phyloP scores from a whole-genome alignment of 108 stramenopile genomes.

The Nitzschia putrida region DNA sequence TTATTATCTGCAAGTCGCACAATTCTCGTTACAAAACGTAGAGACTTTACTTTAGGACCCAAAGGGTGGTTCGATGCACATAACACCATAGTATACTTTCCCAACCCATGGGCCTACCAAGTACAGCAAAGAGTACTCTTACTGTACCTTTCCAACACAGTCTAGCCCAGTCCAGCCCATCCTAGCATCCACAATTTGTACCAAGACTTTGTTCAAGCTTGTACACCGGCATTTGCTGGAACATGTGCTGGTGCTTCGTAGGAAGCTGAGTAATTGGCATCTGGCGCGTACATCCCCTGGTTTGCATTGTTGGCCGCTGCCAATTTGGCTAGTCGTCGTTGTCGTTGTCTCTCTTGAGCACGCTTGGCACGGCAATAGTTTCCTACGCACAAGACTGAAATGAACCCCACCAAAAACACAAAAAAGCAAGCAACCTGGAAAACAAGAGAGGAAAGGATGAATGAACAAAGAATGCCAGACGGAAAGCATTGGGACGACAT shows the following conservation, averaged over 20 bases:
- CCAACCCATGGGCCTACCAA: neutral
- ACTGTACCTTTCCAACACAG: too few species aligned
- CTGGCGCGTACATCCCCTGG: constrained; percentile 41
- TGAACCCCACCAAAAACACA: constrained; percentile 84
- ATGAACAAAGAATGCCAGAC: neutral
- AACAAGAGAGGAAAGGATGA: constrained; percentile 5
- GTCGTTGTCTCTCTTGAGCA: constrained; percentile 85
- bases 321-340: constrained; percentile 77
- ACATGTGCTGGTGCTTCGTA: constrained; percentile 46
- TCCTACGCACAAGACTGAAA: constrained; percentile 85
- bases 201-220: neutral
- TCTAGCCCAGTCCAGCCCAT: too few species aligned
- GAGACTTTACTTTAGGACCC: too few species aligned
- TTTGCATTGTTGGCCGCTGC: constrained; percentile 39
- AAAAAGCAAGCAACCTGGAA: constrained; percentile 77
- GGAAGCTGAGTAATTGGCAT: constrained; percentile 40
- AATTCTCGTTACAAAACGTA: too few species aligned
- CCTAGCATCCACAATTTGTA: too few species aligned
- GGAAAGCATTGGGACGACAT: neutral
- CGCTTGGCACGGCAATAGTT: constrained; percentile 89
- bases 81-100: neutral
- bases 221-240: constrained; percentile 32
- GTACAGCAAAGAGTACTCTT: too few species aligned
- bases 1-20: too few species aligned
- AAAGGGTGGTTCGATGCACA: neutral